Percentiles rank a stretch among this genome's conserved stretches.
phyloP scores from a whole-genome alignment of 768 basidiomycete genomes.

The Russula dissimulans region DNA sequence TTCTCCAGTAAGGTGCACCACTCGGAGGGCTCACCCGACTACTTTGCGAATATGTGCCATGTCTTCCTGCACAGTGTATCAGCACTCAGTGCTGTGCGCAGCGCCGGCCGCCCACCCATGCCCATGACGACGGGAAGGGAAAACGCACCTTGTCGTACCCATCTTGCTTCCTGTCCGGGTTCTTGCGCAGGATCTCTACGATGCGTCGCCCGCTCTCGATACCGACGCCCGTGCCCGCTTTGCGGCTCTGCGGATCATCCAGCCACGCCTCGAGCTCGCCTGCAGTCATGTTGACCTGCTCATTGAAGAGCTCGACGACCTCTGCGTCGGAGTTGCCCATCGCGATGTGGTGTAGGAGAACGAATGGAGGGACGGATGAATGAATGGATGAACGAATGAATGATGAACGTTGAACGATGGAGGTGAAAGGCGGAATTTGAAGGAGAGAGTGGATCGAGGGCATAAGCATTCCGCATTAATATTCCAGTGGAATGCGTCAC shows the following conservation, averaged over 20 bases:
- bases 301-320: slow-evolving; percentile 26
- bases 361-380: background rate
- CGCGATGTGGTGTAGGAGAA: background rate
- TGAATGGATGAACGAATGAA: background rate
- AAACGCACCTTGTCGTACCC: slow-evolving; percentile 25
- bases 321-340: slow-evolving; percentile 27
- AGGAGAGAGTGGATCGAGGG: too few species aligned
- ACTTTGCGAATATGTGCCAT: slow-evolving; percentile 30
- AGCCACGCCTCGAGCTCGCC: slow-evolving; percentile 30
- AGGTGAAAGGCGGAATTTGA: background rate
- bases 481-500: too few species aligned
- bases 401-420: too few species aligned
- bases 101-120: too few species aligned
- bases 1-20: background rate
- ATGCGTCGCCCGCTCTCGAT: slow-evolving; percentile 29
- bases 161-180: slow-evolving; percentile 25
- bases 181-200: slow-evolving; percentile 28
- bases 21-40: slow-evolving; percentile 6
- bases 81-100: too few species aligned
- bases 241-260: slow-evolving; percentile 24
- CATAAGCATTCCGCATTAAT: too few species aligned
- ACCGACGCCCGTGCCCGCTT: slow-evolving; percentile 28
- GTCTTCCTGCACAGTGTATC: slow-evolving; percentile 20
- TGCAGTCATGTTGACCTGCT: slow-evolving; percentile 26
- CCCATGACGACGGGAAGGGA: too few species aligned